Percentiles rank a stretch among this genome's conserved stretches.
phyloP scores from a whole-genome alignment of 1,284 basidiomycete species.

The Mrakiaceae sp. region DNA sequence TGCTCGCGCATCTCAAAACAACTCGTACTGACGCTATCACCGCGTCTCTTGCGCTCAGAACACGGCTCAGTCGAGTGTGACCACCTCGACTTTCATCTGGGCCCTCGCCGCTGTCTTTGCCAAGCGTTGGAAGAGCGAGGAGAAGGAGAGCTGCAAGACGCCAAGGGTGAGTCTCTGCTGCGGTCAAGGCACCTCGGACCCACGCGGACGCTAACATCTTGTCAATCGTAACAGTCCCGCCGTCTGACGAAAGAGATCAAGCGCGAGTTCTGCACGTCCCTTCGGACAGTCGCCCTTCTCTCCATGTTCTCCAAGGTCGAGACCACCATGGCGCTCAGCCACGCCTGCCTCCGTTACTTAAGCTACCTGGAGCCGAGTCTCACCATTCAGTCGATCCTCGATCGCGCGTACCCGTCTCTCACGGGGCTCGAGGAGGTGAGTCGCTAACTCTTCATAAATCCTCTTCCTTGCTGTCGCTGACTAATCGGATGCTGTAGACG shows the following conservation, averaged over 20 bases:
- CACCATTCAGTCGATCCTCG: constrained; percentile 84
- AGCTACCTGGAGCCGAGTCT: constrained; percentile 71
- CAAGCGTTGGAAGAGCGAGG: constrained; percentile 73
- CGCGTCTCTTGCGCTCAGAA: constrained; percentile 31
- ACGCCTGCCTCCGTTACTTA: constrained; percentile 40
- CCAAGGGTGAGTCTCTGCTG: constrained; percentile 46
- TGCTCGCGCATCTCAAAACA: not conserved
- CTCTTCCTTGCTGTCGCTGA: not conserved
- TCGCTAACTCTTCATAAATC: constrained; percentile 18
- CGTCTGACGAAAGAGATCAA: constrained; percentile 75
- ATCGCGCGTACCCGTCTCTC: constrained; percentile 79
- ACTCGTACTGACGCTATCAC: not conserved
- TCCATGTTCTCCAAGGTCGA: constrained; percentile 87
- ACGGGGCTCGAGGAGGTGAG: constrained; percentile 81
- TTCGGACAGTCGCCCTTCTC: constrained; percentile 79
- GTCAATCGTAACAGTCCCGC: constrained; percentile 44
- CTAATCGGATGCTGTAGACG: constrained; percentile 41
- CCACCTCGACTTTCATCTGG: constrained; percentile 62
- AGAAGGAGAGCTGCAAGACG: constrained; percentile 65
- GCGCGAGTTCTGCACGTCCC: constrained; percentile 64
- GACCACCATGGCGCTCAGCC: constrained; percentile 38
- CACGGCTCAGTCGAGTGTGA: constrained; percentile 37
- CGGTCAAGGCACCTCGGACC: no score
- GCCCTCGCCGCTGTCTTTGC: constrained; percentile 74
- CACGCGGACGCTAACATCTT: not conserved